Evolutionary conservation across 2,329 filamentous ascomycete genomes (phyloP).

Genomic region (Hypomyces perniciosus): DNA sequence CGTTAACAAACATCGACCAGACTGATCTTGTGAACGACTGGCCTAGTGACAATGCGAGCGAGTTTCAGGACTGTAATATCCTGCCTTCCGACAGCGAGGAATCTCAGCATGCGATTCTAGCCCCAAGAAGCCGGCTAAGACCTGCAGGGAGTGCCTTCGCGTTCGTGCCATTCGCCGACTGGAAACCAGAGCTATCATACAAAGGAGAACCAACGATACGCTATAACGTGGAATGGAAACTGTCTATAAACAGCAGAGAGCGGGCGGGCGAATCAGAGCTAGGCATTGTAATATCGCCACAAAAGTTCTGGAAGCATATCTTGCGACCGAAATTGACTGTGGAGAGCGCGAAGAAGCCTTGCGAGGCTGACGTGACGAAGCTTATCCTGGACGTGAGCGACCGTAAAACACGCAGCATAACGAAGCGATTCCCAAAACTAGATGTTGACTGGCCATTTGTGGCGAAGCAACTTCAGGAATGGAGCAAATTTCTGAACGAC

Average conservation of each 20-base stretch:
- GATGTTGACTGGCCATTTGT: constrained; percentile 11
- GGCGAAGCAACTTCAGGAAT: constrained; percentile 3
- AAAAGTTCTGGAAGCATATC: constrained; percentile 2
- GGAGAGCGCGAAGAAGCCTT: constrained; percentile 8
- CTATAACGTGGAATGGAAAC: constrained; percentile 10
- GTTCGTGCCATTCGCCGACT: neutral
- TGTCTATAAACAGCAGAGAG: constrained; percentile 1
- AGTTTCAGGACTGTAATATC: neutral
- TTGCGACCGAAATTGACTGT: constrained; percentile 5
- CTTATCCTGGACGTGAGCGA: constrained; percentile 1
- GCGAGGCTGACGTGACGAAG: constrained; percentile 5
- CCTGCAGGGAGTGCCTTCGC: constrained; percentile 4
- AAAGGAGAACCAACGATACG: constrained; percentile 8
- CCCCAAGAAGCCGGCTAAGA: constrained; percentile 7
- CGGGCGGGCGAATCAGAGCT: constrained; percentile 6
- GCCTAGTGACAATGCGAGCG: neutral
- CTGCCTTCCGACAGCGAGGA: neutral
- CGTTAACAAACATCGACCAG: neutral
- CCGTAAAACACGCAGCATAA: neutral
- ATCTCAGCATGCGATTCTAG: neutral
- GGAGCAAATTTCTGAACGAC: constrained; percentile 8
- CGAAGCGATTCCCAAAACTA: neutral
- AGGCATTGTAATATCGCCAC: constrained; percentile 4
- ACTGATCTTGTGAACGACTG: too few species aligned
- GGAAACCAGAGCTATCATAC: constrained; percentile 4